A percentile compares a stretch with the other conserved stretches of the same genome.
Conservation (phyloP, 2,329 filamentous ascomycete species). For the Alternaria sp. region DNA sequence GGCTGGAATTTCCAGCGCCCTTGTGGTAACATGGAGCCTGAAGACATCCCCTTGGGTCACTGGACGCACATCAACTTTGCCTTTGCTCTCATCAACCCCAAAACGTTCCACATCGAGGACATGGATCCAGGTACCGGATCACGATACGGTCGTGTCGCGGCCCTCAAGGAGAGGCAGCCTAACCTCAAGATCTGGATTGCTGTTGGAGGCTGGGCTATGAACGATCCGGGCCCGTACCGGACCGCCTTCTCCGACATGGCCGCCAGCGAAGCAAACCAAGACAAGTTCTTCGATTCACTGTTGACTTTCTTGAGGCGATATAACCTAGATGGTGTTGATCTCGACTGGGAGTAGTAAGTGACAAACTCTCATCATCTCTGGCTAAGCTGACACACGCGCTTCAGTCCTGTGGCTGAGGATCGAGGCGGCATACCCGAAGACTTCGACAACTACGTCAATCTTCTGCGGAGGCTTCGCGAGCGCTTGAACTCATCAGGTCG, state of each 20-base stretch:
- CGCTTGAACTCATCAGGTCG: not conserved
- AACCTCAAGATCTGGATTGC: constrained; percentile 46
- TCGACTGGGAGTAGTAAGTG: constrained; percentile 46
- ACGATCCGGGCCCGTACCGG: constrained; percentile 42
- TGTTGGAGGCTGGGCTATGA: constrained; percentile 52
- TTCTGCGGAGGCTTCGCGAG: not conserved
- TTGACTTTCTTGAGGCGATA: constrained; percentile 50
- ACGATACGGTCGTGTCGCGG: not conserved
- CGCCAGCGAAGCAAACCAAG: constrained; percentile 7
- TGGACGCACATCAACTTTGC: constrained; percentile 18
- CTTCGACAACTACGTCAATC: constrained; percentile 17
- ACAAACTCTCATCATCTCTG: not conserved
- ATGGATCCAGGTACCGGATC: not conserved
- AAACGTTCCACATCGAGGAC: constrained; percentile 6
- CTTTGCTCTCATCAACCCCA: constrained; percentile 15
- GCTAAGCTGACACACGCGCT: not conserved
- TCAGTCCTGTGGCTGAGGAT: constrained; percentile 31
- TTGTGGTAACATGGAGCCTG: constrained; percentile 3
- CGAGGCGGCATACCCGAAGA: constrained; percentile 47
- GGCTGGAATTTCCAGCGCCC: constrained; percentile 5
- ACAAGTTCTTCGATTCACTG: constrained; percentile 46
- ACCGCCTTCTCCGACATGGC: constrained; percentile 29
- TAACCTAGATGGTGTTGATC: constrained; percentile 54
- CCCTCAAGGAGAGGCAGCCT: constrained; percentile 39
- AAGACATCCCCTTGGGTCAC: constrained; percentile 4